Base-by-base conservation (phyloP, 495 filamentous ascomycete genomes). In the Podospora pseudocomata region DNA sequence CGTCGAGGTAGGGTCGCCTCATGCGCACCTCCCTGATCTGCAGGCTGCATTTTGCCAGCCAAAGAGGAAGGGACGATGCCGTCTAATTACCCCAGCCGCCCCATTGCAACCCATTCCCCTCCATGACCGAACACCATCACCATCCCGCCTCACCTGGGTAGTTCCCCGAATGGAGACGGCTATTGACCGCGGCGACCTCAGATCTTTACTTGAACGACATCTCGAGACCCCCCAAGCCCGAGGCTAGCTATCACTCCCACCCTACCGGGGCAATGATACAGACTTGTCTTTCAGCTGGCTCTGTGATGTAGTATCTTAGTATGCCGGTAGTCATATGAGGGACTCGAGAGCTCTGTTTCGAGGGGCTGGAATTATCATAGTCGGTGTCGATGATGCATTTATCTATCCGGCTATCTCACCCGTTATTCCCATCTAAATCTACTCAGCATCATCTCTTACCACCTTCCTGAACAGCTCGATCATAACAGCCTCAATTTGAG, bases 1-100 rank as follows among this genome's bases (percentile, higher is more conserved):
- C 59, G 11, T 11, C 28, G 20, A 27, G 16, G 59, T 61, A 61
- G 59, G 59, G 59, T 61, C 28, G 28, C 56, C 23, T 61, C 27
- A 27, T 28, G 20, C 27, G 59, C 59, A 61, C 59, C 5, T 28
- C 20, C 59, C 28, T 26, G 59, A 61, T 61, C 59, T 28, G 28
- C 59, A 61, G 59, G 59, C 23, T 27, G 59, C 27, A 61, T 61
- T 61, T 61, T 61, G 20, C 59, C 59, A 32, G 27, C 59, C 59
- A 61, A 28, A 61, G 59, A 18, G 59, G 27, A 61, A 61, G 16
- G 59, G 23, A 28, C 23, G 27, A 27, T 27, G 23, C 20, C 28
- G 28, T 61, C 23, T 27, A 27, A 61, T n/a, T 28, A 61, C 11
- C 28, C 16, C 19, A 61, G 19, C 20, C 28, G 16, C 32, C 28